A percentile compares a stretch with the other conserved stretches of the same genome.
These are phyloP conservation scores for Auricularia auricula-judae DNA, from an alignment of 768 basidiomycete species.

Conservation along the genomic window DNA sequence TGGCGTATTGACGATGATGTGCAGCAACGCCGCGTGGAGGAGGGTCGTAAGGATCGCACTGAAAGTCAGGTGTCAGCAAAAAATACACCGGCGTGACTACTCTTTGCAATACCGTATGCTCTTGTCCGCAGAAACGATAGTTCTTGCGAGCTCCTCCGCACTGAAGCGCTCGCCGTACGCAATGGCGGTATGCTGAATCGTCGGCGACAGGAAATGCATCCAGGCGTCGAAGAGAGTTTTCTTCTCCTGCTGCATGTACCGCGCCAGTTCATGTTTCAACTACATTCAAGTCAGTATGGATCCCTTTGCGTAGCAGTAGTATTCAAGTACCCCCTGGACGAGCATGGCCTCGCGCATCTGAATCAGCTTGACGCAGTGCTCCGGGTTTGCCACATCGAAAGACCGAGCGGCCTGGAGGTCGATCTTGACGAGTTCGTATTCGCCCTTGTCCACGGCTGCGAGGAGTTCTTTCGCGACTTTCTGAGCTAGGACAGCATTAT, in stretches of 20 bases:
- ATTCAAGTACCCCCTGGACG: background rate
- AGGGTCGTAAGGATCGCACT: background rate
- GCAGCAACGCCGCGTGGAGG: background rate
- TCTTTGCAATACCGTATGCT: background rate
- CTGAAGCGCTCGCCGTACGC: background rate
- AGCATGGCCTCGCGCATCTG: background rate
- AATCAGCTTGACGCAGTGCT: background rate
- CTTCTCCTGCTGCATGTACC: background rate
- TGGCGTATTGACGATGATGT: background rate
- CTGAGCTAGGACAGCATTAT: background rate
- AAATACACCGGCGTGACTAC: too few species aligned
- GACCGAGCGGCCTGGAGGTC: background rate
- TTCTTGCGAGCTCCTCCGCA: background rate
- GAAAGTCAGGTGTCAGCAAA: background rate
- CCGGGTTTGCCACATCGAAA: background rate
- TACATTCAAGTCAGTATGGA: background rate
- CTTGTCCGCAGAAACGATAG: background rate
- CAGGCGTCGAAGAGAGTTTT: background rate
- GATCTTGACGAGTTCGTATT: background rate
- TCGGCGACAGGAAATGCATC: background rate
- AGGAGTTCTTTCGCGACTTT: constrained; percentile 1
- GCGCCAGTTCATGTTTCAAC: background rate
- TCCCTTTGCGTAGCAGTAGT: too few species aligned
- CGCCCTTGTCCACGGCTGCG: background rate
- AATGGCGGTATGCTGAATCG: background rate